These are phyloP conservation scores for Colletotrichum limetticola DNA, from an alignment of 2,329 filamentous ascomycete genomes.

Conservation along the genomic window DNA sequence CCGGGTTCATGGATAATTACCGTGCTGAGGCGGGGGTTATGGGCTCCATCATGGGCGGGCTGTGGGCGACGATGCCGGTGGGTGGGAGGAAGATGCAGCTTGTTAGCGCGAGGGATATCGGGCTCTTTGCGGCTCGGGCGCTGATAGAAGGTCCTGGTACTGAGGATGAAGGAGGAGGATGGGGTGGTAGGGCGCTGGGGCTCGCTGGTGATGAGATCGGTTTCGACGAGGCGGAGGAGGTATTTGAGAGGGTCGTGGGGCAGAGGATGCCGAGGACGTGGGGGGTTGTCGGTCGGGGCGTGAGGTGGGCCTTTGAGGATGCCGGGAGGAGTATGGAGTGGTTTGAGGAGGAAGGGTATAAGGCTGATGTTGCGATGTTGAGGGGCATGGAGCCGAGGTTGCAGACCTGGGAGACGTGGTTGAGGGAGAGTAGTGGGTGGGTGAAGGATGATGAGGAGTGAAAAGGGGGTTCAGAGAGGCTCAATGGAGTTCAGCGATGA, in stretches of 20 bases:
- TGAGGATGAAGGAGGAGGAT: background rate
- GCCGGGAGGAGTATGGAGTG: constrained; percentile 34
- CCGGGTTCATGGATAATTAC: constrained; percentile 44
- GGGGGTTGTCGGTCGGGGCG: constrained; percentile 5
- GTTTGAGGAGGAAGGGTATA: constrained; percentile 30
- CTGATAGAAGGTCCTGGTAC: constrained; percentile 18
- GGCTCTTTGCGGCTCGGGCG: constrained; percentile 29
- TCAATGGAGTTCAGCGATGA: too few species aligned
- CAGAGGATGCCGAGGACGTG: constrained; percentile 21
- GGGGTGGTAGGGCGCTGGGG: constrained; percentile 23
- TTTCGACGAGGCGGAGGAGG: constrained; percentile 23
- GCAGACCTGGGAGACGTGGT: constrained; percentile 37
- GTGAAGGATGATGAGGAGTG: background rate
- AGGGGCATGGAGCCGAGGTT: constrained; percentile 24
- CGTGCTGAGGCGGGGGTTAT: constrained; percentile 35
- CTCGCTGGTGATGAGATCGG: constrained; percentile 34
- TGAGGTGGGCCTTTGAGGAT: constrained; percentile 31
- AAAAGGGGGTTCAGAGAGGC: background rate
- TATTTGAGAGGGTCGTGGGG: constrained; percentile 9
- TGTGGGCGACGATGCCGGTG: constrained; percentile 39
- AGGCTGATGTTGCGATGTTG: constrained; percentile 22
- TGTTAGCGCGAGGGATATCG: constrained; percentile 41
- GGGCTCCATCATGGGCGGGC: constrained; percentile 39
- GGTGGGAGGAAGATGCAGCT: constrained; percentile 40
- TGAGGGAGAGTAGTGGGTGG: constrained; percentile 39